Evolutionary conservation across 495 filamentous ascomycete genomes (phyloP), one percentile per base, ranked within the genome.

Genomic region (Aspergillus saccharolyticus): DNA sequence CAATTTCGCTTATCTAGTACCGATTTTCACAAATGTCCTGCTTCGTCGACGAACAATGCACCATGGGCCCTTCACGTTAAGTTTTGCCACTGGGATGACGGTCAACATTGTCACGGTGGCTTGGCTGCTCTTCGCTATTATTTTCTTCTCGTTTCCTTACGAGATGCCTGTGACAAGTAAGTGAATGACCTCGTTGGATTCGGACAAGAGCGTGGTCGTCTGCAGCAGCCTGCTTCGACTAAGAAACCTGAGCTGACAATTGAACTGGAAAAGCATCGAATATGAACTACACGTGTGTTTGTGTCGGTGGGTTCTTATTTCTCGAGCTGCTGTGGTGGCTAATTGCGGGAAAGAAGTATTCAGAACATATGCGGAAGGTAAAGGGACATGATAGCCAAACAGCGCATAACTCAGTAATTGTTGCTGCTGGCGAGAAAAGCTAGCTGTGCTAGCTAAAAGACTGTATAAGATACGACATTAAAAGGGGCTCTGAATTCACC

Each of bases 141-240:
- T 88, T 9, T 83, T 91, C 51, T 92, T 87, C 69, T 90, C 86
- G 56, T 90, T 91, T 66, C 88, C 84, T 0, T 87, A 78, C 55
- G 68, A 69, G 22, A 68, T 81, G 66, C 84, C 85, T 0, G 80
- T 75, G 2, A 68, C 62, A 4, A 56, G 66, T 71, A 53, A 44
- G 67, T 65, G 52, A 30, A 19, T 4, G 46, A 28, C 12, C 14
- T 15, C 21, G 22, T 51, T 55, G 30, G n/a, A n/a, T n/a, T n/a
- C n/a, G n/a, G n/a, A n/a, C 24, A 25, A 19, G 4, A 18, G 7
- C 5, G 44, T 21, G n/a, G n/a, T 3, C 4, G 1, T 10, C 21
- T 46, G 7, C 2, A 20, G 44, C 3, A n/a, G 44, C 18, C 17
- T 20, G 0, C 44, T 8, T 8, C 20, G 10, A 1, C 1, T 9